Base-by-base conservation (phyloP, 768 basidiomycete species). In the Ramaria sp. region DNA sequence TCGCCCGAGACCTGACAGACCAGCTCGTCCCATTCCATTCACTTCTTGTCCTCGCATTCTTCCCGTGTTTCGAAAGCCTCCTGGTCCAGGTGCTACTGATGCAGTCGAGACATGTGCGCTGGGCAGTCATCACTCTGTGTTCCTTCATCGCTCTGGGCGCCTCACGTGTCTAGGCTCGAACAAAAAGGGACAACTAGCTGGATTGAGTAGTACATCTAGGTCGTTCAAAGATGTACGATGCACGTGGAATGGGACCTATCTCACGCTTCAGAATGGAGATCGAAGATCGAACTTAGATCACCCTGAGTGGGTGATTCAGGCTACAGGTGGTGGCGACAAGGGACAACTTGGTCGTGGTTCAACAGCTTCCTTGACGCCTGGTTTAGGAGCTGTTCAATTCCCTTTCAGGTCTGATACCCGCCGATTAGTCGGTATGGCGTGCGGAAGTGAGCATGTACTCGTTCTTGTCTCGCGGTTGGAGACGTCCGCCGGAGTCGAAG, bases 381-480 rank as follows among this genome's bases (percentile, higher is more conserved):
- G 20, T 15, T 44, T 45, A 24, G 60, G 67, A 34, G 30, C 67
- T 3, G 66, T 69, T 34, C 56, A 69, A 5, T 67, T 75, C 32
- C 63, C 69, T 1, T 62, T 63, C 32, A 37, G 57, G n/a, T 38
- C 57, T 9, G 50, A 43, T 15, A 61, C 59, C 22, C 61, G 56
- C n/a, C 56, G 51, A 7, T 52, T 66, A 28, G 58, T 54, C 22
- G 56, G 56, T 57, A 56, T 94, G 13, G 78, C 77, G 0, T 88
- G 85, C 55, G 92, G 93, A 18, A 90, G 87, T 61, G 94, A 97
- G 66, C 93, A 97, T 66, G 77, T 89, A 3, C 67, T 96, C 8
- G 61, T 66, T 15, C 36, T 64, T 2, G 49, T 64, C 0, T 39
- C 43, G 27, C 52, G 50, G 8, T 48, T 27, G 4, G 43, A 25